Evolutionary conservation across 2,329 filamentous ascomycete genomes (phyloP), one percentile per base, ranked within the genome.

Genomic region (Pseudogymnoascus sp.): DNA sequence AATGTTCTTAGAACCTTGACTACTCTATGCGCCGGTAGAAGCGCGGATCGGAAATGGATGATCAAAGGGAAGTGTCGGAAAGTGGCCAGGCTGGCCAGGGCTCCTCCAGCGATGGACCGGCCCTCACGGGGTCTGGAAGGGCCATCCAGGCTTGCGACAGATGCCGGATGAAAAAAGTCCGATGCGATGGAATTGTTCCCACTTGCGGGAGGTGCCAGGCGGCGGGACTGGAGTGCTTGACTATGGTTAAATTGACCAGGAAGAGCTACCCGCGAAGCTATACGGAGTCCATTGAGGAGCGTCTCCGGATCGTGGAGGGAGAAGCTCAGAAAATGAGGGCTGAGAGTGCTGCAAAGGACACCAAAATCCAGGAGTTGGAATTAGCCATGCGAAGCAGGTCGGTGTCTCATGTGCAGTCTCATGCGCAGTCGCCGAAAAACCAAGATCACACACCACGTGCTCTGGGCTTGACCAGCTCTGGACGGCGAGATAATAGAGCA

Each of bases 201-300:
- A 60, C 65, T 40, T 66, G 65, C 16, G 61, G 64, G 31, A 59
- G 64, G 18, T 66, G 65, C 11, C 63, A 65, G 44, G 36, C 40
- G 5, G 65, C 64, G 2, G 62, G 64, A 14, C 40, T 64, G 53
- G 62, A 65, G 28, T 66, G 65, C 50, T 44, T 65, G 23, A 66
- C 64, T 7, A 66, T 62, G 11, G 61, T 65, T 21, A 66, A 66
- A 40, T 62, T 66, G 53, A 65, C 56, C 18, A 61, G 64, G 18
- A 66, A 66, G 59, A 63, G 64, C 12, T 66, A 66, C 16, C 64
- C 64, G 14, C 61, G 62, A 53, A 65, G 62, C 62, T 66, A 65
- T 40, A 66, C 65, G 2, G 65, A 66, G 53, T 65, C 64, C 2
- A 65, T 66, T 25, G 64, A 66, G 36, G 62, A 66, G 44, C 65